Base-by-base conservation (phyloP, 441 rosid species). In the Euphorbia schlechtendalii region DNA sequence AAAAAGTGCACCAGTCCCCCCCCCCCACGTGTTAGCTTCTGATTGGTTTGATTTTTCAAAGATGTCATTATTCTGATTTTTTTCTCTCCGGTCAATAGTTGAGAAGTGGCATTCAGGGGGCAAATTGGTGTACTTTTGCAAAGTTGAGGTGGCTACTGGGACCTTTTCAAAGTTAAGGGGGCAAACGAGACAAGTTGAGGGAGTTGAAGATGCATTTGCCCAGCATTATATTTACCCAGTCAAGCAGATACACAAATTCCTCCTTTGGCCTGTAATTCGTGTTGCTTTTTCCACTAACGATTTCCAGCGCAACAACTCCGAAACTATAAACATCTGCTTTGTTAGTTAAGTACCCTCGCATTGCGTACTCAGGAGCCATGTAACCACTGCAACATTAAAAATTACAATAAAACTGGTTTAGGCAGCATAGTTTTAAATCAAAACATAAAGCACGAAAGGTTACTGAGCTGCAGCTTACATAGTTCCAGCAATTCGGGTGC, bases 401-500 rank as follows among this genome's bases (percentile, higher is more conserved):
- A 20, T 11, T 25, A 20, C 0, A 21, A 46, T 41, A 32, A 56
- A 21, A 51, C 53, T 8, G 28, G 48, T 32, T n/a, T 59, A 64
- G 7, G n/a, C 58, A 38, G n/a, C 4, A 7, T 34, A 43, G 48
- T 6, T 21, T 61, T 28, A 22, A 9, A 12, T 5, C 32, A n/a
- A n/a, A n/a, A n/a, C n/a, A n/a, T n/a, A n/a, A n/a, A 53, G 17
- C 11, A 25, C 18, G 34, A 14, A 64, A 59, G 17, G 53, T n/a
- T 57, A 14, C 25, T 62, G 20, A 13, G 20, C 25, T 30, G 27
- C 67, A 63, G 48, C 92, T 80, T 80, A 90, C 96, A 90, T 74
- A 5, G 98, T 92, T 74, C 98, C 96, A 3, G 98, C 96, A 56
- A 89, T 65, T 17, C 91, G 67, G 4, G 96, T 87, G 72, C 96